phyloP scores from a whole-genome alignment of 257 asterid genomes.

The Petunia axillaris region DNA sequence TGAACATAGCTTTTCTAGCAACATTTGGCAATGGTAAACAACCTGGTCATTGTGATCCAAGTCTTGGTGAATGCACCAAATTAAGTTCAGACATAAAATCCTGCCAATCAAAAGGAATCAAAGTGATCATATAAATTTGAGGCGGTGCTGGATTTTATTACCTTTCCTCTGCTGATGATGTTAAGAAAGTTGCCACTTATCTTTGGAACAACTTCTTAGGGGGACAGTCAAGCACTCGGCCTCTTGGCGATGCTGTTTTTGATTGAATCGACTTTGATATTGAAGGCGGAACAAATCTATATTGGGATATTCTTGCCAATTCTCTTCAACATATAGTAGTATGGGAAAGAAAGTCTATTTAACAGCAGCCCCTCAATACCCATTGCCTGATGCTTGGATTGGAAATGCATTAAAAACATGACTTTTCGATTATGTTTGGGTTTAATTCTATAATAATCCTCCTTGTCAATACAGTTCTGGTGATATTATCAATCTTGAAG shows the following conservation, averaged over 20 bases:
- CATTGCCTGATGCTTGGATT: constrained; percentile 30
- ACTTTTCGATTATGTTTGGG: constrained; percentile 34
- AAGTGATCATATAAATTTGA: constrained; percentile 42
- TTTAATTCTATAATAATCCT: constrained; percentile 31
- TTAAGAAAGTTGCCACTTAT: constrained; percentile 22
- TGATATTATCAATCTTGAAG: constrained; percentile 19
- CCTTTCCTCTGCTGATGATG: constrained; percentile 35
- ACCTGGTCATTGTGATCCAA: constrained; percentile 43
- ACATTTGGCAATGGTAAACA: constrained; percentile 48
- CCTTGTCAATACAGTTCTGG: constrained; percentile 32
- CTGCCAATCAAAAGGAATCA: constrained; percentile 43
- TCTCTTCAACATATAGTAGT: constrained; percentile 31
- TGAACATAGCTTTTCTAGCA: constrained; percentile 47
- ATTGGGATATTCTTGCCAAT: constrained; percentile 43
- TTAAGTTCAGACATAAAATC: constrained; percentile 35
- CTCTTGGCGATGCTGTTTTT: constrained; percentile 39
- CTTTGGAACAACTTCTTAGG: constrained; percentile 29
- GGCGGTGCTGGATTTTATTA: constrained; percentile 46
- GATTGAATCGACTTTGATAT: constrained; percentile 49
- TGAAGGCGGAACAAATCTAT: constrained; percentile 43
- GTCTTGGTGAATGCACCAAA: constrained; percentile 36
- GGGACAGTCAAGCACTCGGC: constrained; percentile 21
- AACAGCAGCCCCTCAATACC: constrained; percentile 30
- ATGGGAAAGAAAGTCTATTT: constrained; percentile 29
- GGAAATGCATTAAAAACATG: constrained; percentile 46